Percentiles rank a stretch among this genome's conserved stretches.
phyloP scores from a whole-genome alignment of 768 basidiomycete genomes.

The Trametes punicea region DNA sequence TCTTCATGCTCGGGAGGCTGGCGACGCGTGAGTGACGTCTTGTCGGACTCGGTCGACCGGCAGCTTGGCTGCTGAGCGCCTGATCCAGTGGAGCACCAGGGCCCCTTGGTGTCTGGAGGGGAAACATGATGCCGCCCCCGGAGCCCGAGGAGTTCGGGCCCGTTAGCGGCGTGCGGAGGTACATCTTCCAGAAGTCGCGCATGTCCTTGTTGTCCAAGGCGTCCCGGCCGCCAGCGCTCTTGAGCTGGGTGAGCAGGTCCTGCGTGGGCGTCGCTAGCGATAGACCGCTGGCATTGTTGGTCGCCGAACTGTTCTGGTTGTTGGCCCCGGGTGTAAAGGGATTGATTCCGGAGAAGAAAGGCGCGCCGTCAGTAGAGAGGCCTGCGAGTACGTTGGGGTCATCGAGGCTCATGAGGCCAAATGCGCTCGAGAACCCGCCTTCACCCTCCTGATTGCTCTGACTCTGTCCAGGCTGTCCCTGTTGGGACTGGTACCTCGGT shows the following conservation, averaged over 20 bases:
- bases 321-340: slow-evolving; percentile 1
- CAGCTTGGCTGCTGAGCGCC: slow-evolving; percentile 13
- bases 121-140: slow-evolving; percentile 14
- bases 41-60: slow-evolving; percentile 24
- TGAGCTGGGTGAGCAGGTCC: slow-evolving; percentile 25
- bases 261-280: slow-evolving; percentile 35
- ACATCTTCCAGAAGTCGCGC: slow-evolving; percentile 72
- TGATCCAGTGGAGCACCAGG: slow-evolving; percentile 20
- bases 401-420: slow-evolving; percentile 75
- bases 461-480: slow-evolving; percentile 5
- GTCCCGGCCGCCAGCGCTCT: slow-evolving; percentile 26
- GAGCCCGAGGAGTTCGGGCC: slow-evolving; percentile 27
- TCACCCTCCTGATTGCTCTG: slow-evolving; percentile 26
- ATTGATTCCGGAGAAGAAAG: slow-evolving; percentile 50
- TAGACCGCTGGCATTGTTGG: slow-evolving; percentile 29
- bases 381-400: slow-evolving; percentile 68
- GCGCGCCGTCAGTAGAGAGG: slow-evolving; percentile 51
- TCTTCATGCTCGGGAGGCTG: slow-evolving; percentile 67
- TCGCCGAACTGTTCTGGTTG: slow-evolving; percentile 11
- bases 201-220: slow-evolving; percentile 40
- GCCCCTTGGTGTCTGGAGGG: slow-evolving; percentile 20
- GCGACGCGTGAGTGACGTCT: slow-evolving; percentile 53
- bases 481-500: slow-evolving; percentile 18
- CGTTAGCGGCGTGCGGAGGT: slow-evolving; percentile 63
- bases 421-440: slow-evolving; percentile 43